Conservation (phyloP, 2,329 filamentous ascomycete genomes). For the Fusarium bulbicola region DNA sequence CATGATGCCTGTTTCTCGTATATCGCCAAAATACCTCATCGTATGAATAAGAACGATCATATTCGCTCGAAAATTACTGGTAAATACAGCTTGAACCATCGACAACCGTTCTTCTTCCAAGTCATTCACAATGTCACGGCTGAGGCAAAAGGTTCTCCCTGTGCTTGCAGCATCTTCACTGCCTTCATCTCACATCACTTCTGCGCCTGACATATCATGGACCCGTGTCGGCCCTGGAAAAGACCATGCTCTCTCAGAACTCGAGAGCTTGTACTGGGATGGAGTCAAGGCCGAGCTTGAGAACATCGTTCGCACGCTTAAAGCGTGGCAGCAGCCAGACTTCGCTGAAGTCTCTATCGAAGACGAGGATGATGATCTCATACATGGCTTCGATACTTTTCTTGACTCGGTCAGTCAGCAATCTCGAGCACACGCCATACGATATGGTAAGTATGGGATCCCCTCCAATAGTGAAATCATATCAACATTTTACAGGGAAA, state of each 20-base stretch:
- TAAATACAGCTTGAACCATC: not conserved
- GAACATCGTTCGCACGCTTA: slow-evolving; percentile 37
- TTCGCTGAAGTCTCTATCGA: slow-evolving; percentile 10
- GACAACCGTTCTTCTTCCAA: not conserved
- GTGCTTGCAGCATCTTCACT: slow-evolving; percentile 13
- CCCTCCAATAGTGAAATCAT: no score
- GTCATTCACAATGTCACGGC: slow-evolving; percentile 18
- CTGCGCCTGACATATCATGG: slow-evolving; percentile 29
- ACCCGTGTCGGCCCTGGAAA: slow-evolving; percentile 10
- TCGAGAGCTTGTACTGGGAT: slow-evolving; percentile 34
- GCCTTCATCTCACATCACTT: slow-evolving; percentile 20
- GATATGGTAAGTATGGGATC: slow-evolving; percentile 20
- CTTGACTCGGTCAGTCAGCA: slow-evolving; percentile 36
- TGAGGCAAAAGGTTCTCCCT: slow-evolving; percentile 22
- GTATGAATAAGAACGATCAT: not conserved
- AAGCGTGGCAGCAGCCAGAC: slow-evolving; percentile 31
- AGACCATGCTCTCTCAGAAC: slow-evolving; percentile 27
- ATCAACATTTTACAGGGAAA: slow-evolving; percentile 1
- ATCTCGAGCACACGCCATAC: slow-evolving; percentile 30
- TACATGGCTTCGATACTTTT: slow-evolving; percentile 37
- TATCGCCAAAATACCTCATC: not conserved
- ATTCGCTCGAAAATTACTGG: not conserved
- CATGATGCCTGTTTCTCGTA: not conserved
- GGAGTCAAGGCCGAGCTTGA: slow-evolving; percentile 35
- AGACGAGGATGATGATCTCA: slow-evolving; percentile 27